These are phyloP conservation scores for Chenopodium album DNA, from an alignment of 148 eudicot species.

Conservation along the genomic window DNA sequence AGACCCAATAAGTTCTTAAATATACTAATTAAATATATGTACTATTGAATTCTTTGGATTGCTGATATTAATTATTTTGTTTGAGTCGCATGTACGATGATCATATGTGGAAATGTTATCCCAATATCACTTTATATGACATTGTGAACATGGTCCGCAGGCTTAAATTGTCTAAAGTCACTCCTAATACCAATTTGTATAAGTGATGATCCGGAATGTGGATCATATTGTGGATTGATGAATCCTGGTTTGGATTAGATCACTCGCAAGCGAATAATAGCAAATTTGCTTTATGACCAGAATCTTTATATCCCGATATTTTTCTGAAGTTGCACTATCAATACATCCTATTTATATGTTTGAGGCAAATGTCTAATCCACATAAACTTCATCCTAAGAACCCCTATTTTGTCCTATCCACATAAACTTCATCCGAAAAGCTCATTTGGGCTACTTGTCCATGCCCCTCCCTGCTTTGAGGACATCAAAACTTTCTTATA, in stretches of 20 bases:
- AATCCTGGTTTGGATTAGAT: neutral
- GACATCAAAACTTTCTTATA: slow-evolving; percentile 1
- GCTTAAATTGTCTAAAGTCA: neutral
- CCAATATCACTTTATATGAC: neutral
- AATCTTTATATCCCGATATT: neutral
- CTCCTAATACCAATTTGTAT: neutral
- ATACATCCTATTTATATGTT: slow-evolving; percentile 3
- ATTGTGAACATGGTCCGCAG: neutral
- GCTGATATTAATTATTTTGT: no score
- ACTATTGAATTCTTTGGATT: no score
- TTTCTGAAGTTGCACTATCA: neutral
- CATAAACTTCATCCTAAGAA: neutral
- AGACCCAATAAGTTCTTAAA: neutral
- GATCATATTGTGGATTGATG: neutral
- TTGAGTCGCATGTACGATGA: neutral
- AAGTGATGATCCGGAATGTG: neutral
- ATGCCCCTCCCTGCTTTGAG: neutral
- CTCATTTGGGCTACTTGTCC: neutral
- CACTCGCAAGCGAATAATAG: neutral
- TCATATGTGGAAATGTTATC: neutral
- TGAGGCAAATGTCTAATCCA: neutral
- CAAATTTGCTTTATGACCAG: slow-evolving; percentile 3
- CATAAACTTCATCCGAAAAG: neutral
- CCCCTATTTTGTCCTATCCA: neutral
- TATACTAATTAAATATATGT: no score